Percentiles rank a stretch among this genome's conserved stretches.
Evolutionary conservation across 371 early-diverging fungal species (phyloP).

Genomic region (Mucor lusitanicus): DNA sequence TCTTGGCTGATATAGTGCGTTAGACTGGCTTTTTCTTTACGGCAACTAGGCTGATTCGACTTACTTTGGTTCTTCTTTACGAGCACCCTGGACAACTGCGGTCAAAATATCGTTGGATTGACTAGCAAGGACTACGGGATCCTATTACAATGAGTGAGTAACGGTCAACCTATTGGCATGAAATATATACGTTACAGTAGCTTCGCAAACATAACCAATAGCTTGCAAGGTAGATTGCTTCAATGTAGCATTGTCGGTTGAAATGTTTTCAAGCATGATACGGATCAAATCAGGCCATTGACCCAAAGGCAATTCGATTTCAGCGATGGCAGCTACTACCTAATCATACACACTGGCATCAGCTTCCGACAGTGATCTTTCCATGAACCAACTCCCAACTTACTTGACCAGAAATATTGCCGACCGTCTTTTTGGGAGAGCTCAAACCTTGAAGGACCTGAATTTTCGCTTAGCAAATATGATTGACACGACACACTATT

Average conservation of each 20-base stretch:
- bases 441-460: conserved; percentile 74
- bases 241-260: conserved; percentile 51
- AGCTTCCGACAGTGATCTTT: neutral
- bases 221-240: conserved; percentile 83
- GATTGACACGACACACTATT: neutral
- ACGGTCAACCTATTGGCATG: too few species aligned
- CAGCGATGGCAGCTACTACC: conserved; percentile 88
- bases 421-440: conserved; percentile 64
- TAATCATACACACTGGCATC: conserved; percentile 18
- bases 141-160: conserved; percentile 44
- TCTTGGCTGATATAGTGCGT: conserved; percentile 55
- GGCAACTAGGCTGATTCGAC: neutral
- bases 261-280: conserved; percentile 74
- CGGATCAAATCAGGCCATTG: conserved; percentile 88
- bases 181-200: conserved; percentile 58
- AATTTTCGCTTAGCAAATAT: neutral
- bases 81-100: conserved; percentile 91
- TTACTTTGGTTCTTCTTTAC: conserved; percentile 78
- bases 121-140: conserved; percentile 70
- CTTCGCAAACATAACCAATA: conserved; percentile 92
- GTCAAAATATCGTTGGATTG: conserved; percentile 90
- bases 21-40: neutral
- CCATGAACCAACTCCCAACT: neutral
- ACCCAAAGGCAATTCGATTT: conserved; percentile 83
- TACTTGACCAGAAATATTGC: conserved; percentile 78